phyloP scores from a whole-genome alignment of 2,329 filamentous ascomycete genomes.

The Myriosclerotinia curreyana region DNA sequence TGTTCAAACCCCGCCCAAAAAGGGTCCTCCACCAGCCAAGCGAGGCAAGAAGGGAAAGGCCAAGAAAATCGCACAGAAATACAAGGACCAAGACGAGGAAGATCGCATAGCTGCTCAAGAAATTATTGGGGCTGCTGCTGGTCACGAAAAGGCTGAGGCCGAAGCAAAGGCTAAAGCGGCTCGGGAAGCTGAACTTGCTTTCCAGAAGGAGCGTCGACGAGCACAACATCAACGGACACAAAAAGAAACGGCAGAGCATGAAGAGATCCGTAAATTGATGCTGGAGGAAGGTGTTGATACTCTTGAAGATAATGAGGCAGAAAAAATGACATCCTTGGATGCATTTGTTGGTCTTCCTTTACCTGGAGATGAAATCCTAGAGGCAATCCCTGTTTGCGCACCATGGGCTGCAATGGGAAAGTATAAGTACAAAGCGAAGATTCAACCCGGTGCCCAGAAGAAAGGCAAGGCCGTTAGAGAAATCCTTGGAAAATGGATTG shows the following conservation, averaged over 20 bases:
- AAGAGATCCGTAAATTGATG: conserved; percentile 62
- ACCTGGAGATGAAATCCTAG: conserved; percentile 77
- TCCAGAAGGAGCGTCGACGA: conserved; percentile 69
- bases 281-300: conserved; percentile 58
- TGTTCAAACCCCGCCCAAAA: conserved; percentile 42
- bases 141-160: conserved; percentile 64
- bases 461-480: conserved; percentile 94
- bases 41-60: conserved; percentile 79
- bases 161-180: conserved; percentile 65
- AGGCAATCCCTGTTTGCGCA: conserved; percentile 61
- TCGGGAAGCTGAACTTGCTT: conserved; percentile 69
- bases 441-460: conserved; percentile 86
- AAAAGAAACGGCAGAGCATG: conserved; percentile 71
- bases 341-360: conserved; percentile 73
- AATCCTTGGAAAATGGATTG: conserved; percentile 77
- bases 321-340: conserved; percentile 58
- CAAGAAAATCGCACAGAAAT: conserved; percentile 85
- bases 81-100: conserved; percentile 91
- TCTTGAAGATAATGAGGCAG: conserved; percentile 57
- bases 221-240: conserved; percentile 78
- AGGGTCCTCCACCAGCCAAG: conserved; percentile 48
- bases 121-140: conserved; percentile 74
- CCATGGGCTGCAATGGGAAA: conserved; percentile 62
- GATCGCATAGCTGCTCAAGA: conserved; percentile 80
- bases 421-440: conserved; percentile 91